Conservation (phyloP, 2,329 filamentous ascomycete species). For the Chrysosporium keratinophilum region DNA sequence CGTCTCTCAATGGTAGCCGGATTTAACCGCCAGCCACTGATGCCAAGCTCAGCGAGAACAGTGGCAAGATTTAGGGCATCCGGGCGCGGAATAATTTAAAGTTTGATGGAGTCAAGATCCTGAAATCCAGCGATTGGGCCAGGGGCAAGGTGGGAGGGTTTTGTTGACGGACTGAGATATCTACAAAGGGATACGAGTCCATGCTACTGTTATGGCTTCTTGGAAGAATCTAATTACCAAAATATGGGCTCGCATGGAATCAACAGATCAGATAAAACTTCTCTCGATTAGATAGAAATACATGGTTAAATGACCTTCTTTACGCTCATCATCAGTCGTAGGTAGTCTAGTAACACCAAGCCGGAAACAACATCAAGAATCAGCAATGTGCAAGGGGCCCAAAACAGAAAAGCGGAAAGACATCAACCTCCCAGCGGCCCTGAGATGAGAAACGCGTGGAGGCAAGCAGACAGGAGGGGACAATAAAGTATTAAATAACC, state of each 20-base stretch:
- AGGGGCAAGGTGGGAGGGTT: too few species aligned
- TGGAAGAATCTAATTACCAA: too few species aligned
- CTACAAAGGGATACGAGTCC: too few species aligned
- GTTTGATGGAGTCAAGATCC: neutral
- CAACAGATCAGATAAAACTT: neutral
- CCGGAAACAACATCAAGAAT: neutral
- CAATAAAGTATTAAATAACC: neutral
- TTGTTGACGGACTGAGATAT: too few species aligned
- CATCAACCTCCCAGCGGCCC: neutral
- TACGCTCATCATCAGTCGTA: conserved; percentile 10
- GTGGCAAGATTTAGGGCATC: too few species aligned
- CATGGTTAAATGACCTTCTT: conserved; percentile 4
- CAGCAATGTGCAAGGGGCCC: neutral
- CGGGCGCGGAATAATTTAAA: neutral
- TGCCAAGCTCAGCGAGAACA: too few species aligned
- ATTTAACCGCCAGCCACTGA: neutral
- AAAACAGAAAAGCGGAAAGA: neutral
- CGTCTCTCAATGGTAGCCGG: neutral
- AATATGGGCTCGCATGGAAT: too few species aligned
- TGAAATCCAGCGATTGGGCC: too few species aligned
- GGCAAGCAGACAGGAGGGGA: neutral
- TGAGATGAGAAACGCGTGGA: neutral
- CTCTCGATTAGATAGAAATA: conserved; percentile 2
- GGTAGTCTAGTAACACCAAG: conserved; percentile 5
- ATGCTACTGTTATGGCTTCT: too few species aligned